Percentiles rank a stretch among this genome's conserved stretches.
Evolutionary conservation across 176 grass and related monocot species (phyloP).

Genomic region (Canna indica): DNA sequence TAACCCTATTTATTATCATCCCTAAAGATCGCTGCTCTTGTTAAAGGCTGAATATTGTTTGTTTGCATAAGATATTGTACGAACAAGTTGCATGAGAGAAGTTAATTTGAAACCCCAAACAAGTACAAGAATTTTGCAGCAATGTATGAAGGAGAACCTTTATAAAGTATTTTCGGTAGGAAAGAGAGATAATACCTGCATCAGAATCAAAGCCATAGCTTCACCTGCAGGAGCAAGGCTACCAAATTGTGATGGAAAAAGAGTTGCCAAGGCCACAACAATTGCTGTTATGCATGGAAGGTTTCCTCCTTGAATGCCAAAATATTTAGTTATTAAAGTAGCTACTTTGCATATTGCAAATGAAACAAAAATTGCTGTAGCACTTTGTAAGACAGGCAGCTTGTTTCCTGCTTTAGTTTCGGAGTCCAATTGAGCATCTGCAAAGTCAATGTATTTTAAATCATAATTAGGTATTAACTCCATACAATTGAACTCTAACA

Average conservation of each 20-base stretch:
- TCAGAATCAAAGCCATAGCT: constrained; percentile 53
- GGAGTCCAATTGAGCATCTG: constrained; percentile 17
- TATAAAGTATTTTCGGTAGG: neutral
- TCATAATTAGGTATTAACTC: neutral
- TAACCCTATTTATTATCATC: no score
- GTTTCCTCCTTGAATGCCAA: constrained; percentile 47
- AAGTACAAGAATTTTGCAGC: neutral
- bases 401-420: constrained; percentile 28
- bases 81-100: no score
- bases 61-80: no score
- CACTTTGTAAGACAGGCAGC: constrained; percentile 49
- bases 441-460: constrained; percentile 7
- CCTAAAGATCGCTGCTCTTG: neutral
- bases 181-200: constrained; percentile 43
- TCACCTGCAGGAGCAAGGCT: constrained; percentile 52
- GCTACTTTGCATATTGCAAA: constrained; percentile 64
- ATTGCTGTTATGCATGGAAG: constrained; percentile 71
- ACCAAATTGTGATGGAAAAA: constrained; percentile 43
- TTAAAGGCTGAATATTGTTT: neutral
- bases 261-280: constrained; percentile 52
- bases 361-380: constrained; percentile 33
- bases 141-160: neutral
- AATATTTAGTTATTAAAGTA: constrained; percentile 30
- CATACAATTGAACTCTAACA: neutral
- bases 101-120: no score